Evolutionary conservation across 2,329 filamentous ascomycete genomes (phyloP), one percentile per base, ranked within the genome.

Genomic region (Pseudopithomyces chartarum): DNA sequence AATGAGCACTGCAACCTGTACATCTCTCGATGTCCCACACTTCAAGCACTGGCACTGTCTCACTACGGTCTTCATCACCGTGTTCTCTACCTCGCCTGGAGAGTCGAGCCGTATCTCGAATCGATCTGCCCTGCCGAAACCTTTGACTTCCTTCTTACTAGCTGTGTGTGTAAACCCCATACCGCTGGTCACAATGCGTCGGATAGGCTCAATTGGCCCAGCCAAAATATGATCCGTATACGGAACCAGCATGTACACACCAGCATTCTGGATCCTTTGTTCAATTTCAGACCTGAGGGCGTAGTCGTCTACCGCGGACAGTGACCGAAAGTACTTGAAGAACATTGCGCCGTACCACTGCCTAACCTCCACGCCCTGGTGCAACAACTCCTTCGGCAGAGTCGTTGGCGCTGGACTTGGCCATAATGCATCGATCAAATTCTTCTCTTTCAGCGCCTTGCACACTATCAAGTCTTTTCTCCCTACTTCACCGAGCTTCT

Each of bases 291-390:
- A 66, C 5, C 67, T 59, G 0, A 76, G 57, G 23, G 63, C 48
- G 23, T 74, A 75, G 11, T 73, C 64, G 4, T 74, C 72, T 10
- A 74, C 51, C 0, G 67, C 64, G 32, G 67, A 68, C 26, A 76
- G 57, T 15, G 64, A 58, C 3, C 55, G 61, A 52, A 76, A 76
- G 55, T 76, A 76, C 57, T 75, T 76, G 15, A 64, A 58, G 42
- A 75, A 74, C 73, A 76, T 76, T 49, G 74, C 72, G 29, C 71
- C 71, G 54, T 73, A 76, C 72, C 72, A 76, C 33, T 62, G 60
- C 10, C 73, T 57, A 1, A 74, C 70, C 46, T 72, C 67, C 1
- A 73, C 68, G 29, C 72, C 73, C 29, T 75, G 72, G 11, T 68
- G 58, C 7, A 74, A 50, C 33, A 73, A 19, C 32, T 73, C 72